Evolutionary conservation across 306 rosid species (phyloP).

Genomic region (Lathyrus oleraceus): DNA sequence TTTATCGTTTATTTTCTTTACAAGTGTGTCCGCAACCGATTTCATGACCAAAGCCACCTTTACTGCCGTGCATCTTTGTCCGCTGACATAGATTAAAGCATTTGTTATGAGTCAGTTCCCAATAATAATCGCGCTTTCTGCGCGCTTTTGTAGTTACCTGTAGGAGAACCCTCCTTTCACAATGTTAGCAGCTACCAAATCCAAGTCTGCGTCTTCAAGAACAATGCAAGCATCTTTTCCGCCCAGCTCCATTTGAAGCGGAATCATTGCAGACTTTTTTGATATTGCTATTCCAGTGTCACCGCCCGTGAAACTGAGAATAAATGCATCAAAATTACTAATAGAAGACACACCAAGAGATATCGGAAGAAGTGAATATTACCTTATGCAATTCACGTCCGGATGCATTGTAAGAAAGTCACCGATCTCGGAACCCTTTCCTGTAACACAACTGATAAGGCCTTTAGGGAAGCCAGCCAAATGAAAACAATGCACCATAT

Average conservation of each 20-base stretch:
- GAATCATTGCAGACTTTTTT: slow-evolving; percentile 84
- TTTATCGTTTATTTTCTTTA: slow-evolving; percentile 62
- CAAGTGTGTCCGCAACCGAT: slow-evolving; percentile 71
- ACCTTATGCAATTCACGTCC: slow-evolving; percentile 77
- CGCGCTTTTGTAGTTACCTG: slow-evolving; percentile 46
- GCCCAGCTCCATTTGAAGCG: slow-evolving; percentile 92
- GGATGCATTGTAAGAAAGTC: slow-evolving; percentile 96
- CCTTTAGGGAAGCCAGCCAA: slow-evolving; percentile 89
- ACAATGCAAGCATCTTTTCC: slow-evolving; percentile 97
- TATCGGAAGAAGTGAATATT: not conserved
- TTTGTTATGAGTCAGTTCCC: not conserved
- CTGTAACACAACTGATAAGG: slow-evolving; percentile 75
- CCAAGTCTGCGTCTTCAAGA: slow-evolving; percentile 88
- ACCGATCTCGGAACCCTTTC: slow-evolving; percentile 87
- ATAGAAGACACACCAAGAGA: too few relatives aligned
- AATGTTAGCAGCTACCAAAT: slow-evolving; percentile 82
- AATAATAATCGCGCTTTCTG: not conserved
- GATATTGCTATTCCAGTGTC: slow-evolving; percentile 86
- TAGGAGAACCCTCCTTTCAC: slow-evolving; percentile 89
- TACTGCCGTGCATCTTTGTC: slow-evolving; percentile 90
- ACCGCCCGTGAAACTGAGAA: slow-evolving; percentile 81
- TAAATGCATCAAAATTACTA: not conserved
- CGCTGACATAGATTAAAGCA: slow-evolving; percentile 34
- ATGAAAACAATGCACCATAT: slow-evolving; percentile 91
- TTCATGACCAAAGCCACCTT: slow-evolving; percentile 83